A percentile compares a stretch with the other conserved stretches of the same genome.
phyloP scores from a whole-genome alignment of 257 asterid genomes.

The Solanum piurae region DNA sequence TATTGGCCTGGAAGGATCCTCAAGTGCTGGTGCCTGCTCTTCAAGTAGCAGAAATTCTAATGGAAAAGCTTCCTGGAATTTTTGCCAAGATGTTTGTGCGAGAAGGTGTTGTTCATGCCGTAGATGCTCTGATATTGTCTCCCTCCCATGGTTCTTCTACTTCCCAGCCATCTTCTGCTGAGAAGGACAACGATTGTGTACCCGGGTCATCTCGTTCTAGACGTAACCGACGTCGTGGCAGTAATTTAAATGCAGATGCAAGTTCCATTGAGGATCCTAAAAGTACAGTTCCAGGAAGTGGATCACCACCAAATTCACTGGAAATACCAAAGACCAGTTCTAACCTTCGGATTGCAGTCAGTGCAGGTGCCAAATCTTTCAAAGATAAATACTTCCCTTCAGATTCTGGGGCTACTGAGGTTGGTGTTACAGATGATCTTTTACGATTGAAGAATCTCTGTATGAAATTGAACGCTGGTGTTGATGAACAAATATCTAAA shows the following conservation, averaged over 20 bases:
- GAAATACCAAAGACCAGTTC: slow-evolving; percentile 52
- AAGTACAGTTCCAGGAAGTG: slow-evolving; percentile 27
- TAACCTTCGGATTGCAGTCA: slow-evolving; percentile 56
- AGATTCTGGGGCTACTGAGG: slow-evolving; percentile 56
- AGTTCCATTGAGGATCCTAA: slow-evolving; percentile 46
- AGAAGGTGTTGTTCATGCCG: slow-evolving; percentile 98
- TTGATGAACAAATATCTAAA: slow-evolving; percentile 55
- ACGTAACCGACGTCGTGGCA: slow-evolving; percentile 69
- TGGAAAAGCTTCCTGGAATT: slow-evolving; percentile 89
- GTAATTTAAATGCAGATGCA: slow-evolving; percentile 45
- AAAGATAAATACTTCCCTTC: slow-evolving; percentile 82
- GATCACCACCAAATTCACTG: slow-evolving; percentile 41
- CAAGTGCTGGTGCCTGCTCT: slow-evolving; percentile 95
- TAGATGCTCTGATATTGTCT: slow-evolving; percentile 55
- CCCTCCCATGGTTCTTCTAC: slow-evolving; percentile 30
- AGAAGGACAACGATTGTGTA: slow-evolving; percentile 77
- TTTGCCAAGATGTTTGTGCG: slow-evolving; percentile 88
- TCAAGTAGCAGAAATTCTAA: slow-evolving; percentile 87
- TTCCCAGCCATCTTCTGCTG: slow-evolving; percentile 44
- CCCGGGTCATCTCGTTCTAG: slow-evolving; percentile 80
- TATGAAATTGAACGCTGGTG: slow-evolving; percentile 46
- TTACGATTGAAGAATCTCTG: slow-evolving; percentile 79
- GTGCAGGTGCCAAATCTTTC: slow-evolving; percentile 76
- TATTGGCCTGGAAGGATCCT: slow-evolving; percentile 99
- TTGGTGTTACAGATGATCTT: slow-evolving; percentile 76